phyloP scores from a whole-genome alignment of 768 basidiomycete genomes.

The Lentinula guzmanii region DNA sequence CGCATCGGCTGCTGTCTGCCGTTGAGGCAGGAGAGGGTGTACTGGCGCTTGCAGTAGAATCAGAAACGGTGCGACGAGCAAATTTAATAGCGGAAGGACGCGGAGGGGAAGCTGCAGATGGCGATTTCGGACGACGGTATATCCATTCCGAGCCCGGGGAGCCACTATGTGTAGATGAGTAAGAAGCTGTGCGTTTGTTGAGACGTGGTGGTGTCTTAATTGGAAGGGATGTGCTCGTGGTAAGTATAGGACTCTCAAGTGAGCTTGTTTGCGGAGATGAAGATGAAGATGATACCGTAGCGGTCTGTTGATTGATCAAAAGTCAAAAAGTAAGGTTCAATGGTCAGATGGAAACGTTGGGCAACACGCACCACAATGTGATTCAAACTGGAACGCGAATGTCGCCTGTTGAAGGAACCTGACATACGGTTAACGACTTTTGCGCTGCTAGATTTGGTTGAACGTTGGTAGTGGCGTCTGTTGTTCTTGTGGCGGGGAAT shows the following conservation, averaged over 20 bases:
- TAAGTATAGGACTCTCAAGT: not conserved
- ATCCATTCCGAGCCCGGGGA: slow-evolving; percentile 31
- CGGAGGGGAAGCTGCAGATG: slow-evolving; percentile 15
- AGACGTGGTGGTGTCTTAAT: slow-evolving; percentile 1
- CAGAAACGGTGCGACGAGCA: slow-evolving; percentile 1
- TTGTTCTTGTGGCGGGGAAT: not conserved
- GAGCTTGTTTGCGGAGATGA: slow-evolving; percentile 9
- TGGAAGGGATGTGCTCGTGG: not conserved
- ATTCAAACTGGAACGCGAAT: slow-evolving; percentile 4
- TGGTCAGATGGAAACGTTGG: not conserved
- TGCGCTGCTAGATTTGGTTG: slow-evolving; percentile 12
- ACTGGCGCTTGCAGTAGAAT: not conserved
- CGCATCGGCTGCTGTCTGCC: slow-evolving; percentile 1
- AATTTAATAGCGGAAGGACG: slow-evolving; percentile 9
- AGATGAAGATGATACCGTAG: slow-evolving; percentile 10
- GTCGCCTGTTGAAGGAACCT: slow-evolving; percentile 4
- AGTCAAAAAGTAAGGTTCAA: not conserved
- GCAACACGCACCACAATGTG: not conserved
- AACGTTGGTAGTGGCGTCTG: slow-evolving; percentile 11
- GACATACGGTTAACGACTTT: slow-evolving; percentile 6
- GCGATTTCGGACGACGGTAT: slow-evolving; percentile 36
- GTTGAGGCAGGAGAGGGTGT: slow-evolving; percentile 7
- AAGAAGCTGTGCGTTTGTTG: slow-evolving; percentile 1
- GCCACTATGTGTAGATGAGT: not conserved
- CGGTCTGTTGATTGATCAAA: slow-evolving; percentile 8